Evolutionary conservation across 768 basidiomycete genomes (phyloP), one percentile per base, ranked within the genome.

Genomic region (Podaxis carcinomalis): DNA sequence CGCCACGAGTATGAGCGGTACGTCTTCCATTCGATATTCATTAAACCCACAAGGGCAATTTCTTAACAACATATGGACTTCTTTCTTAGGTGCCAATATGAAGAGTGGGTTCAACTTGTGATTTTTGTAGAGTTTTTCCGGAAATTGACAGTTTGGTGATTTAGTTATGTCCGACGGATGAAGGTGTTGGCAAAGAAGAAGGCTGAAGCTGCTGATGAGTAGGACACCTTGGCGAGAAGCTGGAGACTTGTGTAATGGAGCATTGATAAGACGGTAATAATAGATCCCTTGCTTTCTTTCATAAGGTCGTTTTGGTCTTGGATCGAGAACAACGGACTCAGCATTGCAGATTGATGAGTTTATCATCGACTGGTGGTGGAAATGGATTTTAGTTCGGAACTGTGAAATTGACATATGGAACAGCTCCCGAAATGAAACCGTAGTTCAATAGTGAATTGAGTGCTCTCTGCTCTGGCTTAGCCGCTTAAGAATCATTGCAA

Each of bases 91-190:
- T 96, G 94, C 70, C 94, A 97, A 76, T 95, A 94, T 71, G 92
- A 95, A 66, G 94, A 97, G 94, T 95, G 73, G 72, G 90, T 84
- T 57, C 28, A 4, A 44, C 50, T 16, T 53, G 37, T n/a, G 13
- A 51, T 13, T 51, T 35, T 25, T 53, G 52, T 57, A 51, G 16
- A 16, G 59, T 57, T 52, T 49, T 61, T 53, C 53, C 54, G 57
- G 59, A 11, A 53, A 36, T 27, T 59, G 57, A 60, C 27, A 23
- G 49, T 21, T 23, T 13, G 25, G 47, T 66, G 32, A 47, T 46
- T 5, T 57, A 96, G 94, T 73, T 89, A 93, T 76, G 78, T 95
- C 67, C 88, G 90, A 58, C 84, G 94, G 64, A 95, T 95, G 92
- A 93, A 87, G 79, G 80, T 83, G 66, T 80, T 95, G 64, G 80